Percentiles rank a stretch among this genome's conserved stretches.
Evolutionary conservation across 2,329 filamentous ascomycete genomes (phyloP).

Genomic region (Botryotinia convoluta): DNA sequence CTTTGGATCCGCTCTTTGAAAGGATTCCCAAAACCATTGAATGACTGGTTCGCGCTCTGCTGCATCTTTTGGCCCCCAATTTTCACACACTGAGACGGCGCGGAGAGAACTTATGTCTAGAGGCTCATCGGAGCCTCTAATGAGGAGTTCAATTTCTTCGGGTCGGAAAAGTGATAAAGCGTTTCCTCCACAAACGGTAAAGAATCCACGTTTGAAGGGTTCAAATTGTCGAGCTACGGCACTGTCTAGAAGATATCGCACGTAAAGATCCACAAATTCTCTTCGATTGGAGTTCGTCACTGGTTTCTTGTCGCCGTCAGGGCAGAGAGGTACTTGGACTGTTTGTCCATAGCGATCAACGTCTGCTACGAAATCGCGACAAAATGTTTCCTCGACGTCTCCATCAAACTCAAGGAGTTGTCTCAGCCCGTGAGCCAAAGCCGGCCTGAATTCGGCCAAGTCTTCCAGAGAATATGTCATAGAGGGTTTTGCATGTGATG

Average conservation of each 20-base stretch:
- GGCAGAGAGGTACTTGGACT: slow-evolving; percentile 66
- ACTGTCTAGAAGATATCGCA: slow-evolving; percentile 75
- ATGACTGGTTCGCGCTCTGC: slow-evolving; percentile 64
- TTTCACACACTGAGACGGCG: slow-evolving; percentile 77
- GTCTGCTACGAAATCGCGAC: slow-evolving; percentile 76
- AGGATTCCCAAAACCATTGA: slow-evolving; percentile 86
- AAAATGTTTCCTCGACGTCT: slow-evolving; percentile 77
- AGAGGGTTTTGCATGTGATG: slow-evolving; percentile 55
- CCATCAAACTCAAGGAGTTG: slow-evolving; percentile 80
- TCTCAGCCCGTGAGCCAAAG: slow-evolving; percentile 70
- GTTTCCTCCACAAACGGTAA: slow-evolving; percentile 85
- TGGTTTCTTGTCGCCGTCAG: slow-evolving; percentile 67
- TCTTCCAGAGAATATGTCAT: slow-evolving; percentile 79
- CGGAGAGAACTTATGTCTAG: slow-evolving; percentile 75
- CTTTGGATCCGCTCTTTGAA: slow-evolving; percentile 60
- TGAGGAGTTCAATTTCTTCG: slow-evolving; percentile 85
- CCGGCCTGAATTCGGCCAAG: slow-evolving; percentile 76
- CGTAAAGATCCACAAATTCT: slow-evolving; percentile 84
- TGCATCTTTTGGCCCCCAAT: slow-evolving; percentile 62
- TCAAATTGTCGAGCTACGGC: slow-evolving; percentile 81
- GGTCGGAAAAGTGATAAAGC: slow-evolving; percentile 83
- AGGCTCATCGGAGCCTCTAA: slow-evolving; percentile 79
- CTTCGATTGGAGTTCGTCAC: slow-evolving; percentile 82
- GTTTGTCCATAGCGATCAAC: slow-evolving; percentile 72
- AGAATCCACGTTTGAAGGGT: slow-evolving; percentile 92